Evolutionary conservation across 768 basidiomycete species (phyloP), one percentile per base, ranked within the genome.

Genomic region (Mycena chlorophos): DNA sequence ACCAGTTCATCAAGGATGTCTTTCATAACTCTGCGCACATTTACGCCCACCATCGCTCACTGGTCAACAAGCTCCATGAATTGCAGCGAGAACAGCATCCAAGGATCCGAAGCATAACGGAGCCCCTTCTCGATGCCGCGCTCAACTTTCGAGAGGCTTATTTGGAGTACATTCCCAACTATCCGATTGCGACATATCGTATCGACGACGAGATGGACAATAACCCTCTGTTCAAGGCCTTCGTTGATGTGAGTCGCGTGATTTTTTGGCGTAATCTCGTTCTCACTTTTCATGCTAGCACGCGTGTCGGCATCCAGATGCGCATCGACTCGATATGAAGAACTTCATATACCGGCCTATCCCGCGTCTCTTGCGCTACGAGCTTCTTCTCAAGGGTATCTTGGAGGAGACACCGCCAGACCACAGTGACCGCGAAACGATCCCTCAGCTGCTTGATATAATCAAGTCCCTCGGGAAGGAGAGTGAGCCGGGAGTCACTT

Each of bases 71-170:
- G 48, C 79, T 98, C 49, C 86, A 91, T 60, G 87, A 91, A 40
- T 86, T 94, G 39, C 94, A 98, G 69, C 81, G 88, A 28, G 93
- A 97, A 55, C 85, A 96, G 66, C 88, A 91, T 62, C 92, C 94
- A 0, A 67, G 78, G 40, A 87, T 99, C 54, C 79, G 78, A 46
- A 88, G 82, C 53, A 78, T 98, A 55, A 94, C 91, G 2, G 93
- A 91, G 26, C 78, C 92, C 1, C 78, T 97, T 56, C 84, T 92
- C 49, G 88, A 94, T 67, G 92, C 92, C 3, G 92, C 94, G 1
- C 78, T 97, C 57, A 92, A 95, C 62, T 98, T 96, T 79, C 83
- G 91, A 5, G 89, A 91, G 47, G 87, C 89, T 14, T 99, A 99
- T 70, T 84, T 94, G 78, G 89, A 93, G 58, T 98, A 97, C 64